Base-by-base conservation (phyloP, 495 filamentous ascomycete species). In the Symbiotaphrina buchneri region DNA sequence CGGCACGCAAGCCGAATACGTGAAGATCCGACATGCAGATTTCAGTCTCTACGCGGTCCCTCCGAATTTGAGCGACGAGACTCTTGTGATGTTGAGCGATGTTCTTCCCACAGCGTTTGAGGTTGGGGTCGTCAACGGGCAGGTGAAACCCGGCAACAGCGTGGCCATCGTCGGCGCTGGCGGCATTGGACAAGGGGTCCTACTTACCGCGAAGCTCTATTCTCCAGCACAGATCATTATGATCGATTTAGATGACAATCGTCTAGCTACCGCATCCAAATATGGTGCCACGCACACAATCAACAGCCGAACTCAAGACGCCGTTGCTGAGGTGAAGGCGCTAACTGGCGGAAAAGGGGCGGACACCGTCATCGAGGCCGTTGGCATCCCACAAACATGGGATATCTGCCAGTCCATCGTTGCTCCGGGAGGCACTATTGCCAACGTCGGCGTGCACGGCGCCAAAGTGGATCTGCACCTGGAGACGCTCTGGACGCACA, bases 281-380 rank as follows among this genome's bases (percentile, higher is more conserved):
- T 33, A 65, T 8, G 63, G 63, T 0, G 62, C 61, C 13, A 43
- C 49, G 31, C 46, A 49, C 27, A 57, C 47, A 6, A 43, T 56
- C 21, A 44, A 51, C 17, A 43, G 42, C 1, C 39, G 33, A 10
- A 33, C 39, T 5, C 33, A 38, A 3, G 39, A 49, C 11, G 47
- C 47, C 1, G 41, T 47, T 25, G 42, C 48, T 23, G 18, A 40
- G 6, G 47, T 59, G 3, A 46, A 47, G 27, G 41, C 40, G 2
- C 32, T 59, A 17, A 63, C 56, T 0, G 51, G 52, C 4, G 54
- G 51, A 2, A 47, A 51, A 23, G 59, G 58, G 1, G 61, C 54
- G 31, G 61, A 68, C 38, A 46, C 53, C 18, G 59, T 68, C 15
- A 59, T 68, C 30, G 63, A 68, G 40, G 59, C 55, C 4, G 63